Evolutionary conservation across 805 yeast genomes (phyloP).

Genomic region (Cyberlindnera galapagoensis): DNA sequence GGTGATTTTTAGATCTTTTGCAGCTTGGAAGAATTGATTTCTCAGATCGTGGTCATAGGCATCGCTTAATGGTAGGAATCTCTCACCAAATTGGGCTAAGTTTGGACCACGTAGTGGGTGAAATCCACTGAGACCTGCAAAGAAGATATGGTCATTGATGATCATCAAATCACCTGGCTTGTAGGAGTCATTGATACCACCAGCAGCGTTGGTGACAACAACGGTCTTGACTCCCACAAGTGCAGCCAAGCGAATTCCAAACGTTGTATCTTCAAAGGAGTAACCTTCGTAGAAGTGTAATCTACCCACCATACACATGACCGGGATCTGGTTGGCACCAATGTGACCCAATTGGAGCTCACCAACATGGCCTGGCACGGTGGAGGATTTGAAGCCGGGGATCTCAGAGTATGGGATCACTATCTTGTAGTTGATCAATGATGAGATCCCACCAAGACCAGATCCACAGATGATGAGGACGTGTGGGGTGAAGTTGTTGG

Average conservation of each 20-base stretch:
- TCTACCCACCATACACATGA: conserved; percentile 91
- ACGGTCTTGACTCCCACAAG: conserved; percentile 54
- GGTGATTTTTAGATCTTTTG: conserved; percentile 37
- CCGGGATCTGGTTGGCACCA: conserved; percentile 64
- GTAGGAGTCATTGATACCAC: conserved; percentile 66
- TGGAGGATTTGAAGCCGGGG: conserved; percentile 76
- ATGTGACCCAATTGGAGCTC: conserved; percentile 72
- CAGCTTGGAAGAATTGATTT: conserved; percentile 48
- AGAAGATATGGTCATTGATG: conserved; percentile 78
- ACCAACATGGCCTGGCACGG: conserved; percentile 91
- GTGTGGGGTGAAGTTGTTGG: conserved; percentile 37
- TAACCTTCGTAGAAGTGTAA: conserved; percentile 92
- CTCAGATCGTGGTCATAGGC: conserved; percentile 79
- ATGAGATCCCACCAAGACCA: conserved; percentile 83
- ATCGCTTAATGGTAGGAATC: conserved; percentile 84
- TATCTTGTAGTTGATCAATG: conserved; percentile 31
- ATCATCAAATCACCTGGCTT: conserved; percentile 89
- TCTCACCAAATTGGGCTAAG: conserved; percentile 70
- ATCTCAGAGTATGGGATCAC: conserved; percentile 59
- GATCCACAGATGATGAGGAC: conserved; percentile 89
- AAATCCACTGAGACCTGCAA: conserved; percentile 86
- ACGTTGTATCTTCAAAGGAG: conserved; percentile 71
- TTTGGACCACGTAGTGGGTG: conserved; percentile 90
- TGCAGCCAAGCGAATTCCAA: conserved; percentile 76
- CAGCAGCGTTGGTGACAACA: conserved; percentile 94